Percentiles rank a stretch among this genome's conserved stretches.
phyloP scores from a whole-genome alignment of 345 rosid genomes.

The Noccaea bulbosa region DNA sequence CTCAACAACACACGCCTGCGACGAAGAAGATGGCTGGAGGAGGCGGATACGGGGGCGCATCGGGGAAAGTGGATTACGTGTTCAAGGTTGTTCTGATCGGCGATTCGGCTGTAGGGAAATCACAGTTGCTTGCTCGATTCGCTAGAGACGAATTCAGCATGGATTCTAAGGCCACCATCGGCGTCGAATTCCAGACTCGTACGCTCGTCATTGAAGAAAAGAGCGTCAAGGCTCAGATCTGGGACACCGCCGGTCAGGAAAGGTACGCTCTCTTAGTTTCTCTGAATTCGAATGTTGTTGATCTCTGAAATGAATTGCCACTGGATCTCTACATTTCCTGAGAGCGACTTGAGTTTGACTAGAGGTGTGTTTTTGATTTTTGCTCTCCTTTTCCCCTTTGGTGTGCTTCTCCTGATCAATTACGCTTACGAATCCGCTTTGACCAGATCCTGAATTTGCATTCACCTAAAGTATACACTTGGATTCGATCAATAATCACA shows the following conservation, averaged over 20 bases:
- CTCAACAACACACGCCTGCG: not conserved
- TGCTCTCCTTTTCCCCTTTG: not conserved
- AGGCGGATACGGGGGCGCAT: conserved; percentile 61
- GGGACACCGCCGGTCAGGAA: conserved; percentile 99
- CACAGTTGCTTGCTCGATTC: conserved; percentile 82
- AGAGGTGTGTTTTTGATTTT: not conserved
- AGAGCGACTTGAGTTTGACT: conserved; percentile 40
- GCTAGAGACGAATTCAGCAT: conserved; percentile 84
- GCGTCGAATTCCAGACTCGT: conserved; percentile 93
- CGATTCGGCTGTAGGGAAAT: conserved; percentile 93
- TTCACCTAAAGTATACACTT: not conserved
- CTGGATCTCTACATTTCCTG: conserved; percentile 25
- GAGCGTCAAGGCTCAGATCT: conserved; percentile 96
- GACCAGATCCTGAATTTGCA: not conserved
- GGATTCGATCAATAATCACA: not conserved
- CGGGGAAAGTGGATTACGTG: conserved; percentile 73
- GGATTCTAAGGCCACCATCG: conserved; percentile 92
- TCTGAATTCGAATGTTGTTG: not conserved
- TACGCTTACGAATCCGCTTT: not conserved
- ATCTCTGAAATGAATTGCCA: not conserved
- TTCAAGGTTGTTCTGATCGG: conserved; percentile 92
- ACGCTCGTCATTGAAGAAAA: conserved; percentile 70
- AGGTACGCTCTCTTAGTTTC: conserved; percentile 43
- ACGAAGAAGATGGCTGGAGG: conserved; percentile 57
- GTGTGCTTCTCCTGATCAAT: not conserved